Conservation (phyloP, 495 filamentous ascomycete genomes). For the Lineolata rhizophorae region DNA sequence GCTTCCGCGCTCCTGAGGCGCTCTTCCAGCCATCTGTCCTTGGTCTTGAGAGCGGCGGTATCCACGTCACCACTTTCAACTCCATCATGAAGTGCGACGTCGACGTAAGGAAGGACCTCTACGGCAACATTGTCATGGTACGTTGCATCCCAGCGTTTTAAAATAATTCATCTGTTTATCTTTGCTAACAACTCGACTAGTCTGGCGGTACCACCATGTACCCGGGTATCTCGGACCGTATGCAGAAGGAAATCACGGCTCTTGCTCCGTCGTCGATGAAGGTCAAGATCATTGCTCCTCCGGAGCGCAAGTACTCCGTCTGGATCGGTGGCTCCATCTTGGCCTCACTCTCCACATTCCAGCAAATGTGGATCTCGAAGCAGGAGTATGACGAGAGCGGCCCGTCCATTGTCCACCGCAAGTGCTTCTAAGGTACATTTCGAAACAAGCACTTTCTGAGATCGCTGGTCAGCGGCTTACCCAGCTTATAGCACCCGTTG, state of each 20-base stretch:
- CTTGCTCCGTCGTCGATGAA: constrained; percentile 91
- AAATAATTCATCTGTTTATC: neutral
- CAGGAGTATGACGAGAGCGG: constrained; percentile 99
- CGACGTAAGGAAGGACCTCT: constrained; percentile 97
- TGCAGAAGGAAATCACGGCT: constrained; percentile 99
- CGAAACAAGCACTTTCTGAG: too few relatives aligned
- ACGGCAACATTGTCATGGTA: constrained; percentile 99
- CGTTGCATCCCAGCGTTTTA: constrained; percentile 21
- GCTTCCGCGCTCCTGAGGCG: constrained; percentile 98
- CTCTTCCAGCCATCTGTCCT: constrained; percentile 97
- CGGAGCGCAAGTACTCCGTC: constrained; percentile 73
- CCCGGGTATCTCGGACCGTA: constrained; percentile 99
- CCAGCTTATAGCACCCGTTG: too few relatives aligned
- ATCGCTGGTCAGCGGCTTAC: too few relatives aligned
- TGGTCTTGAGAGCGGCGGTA: constrained; percentile 93
- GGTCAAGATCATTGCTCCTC: constrained; percentile 61
- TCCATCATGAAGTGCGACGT: constrained; percentile 99
- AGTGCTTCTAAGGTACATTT: constrained; percentile 99
- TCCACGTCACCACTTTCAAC: constrained; percentile 99
- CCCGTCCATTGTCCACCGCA: constrained; percentile 98
- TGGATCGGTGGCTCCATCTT: constrained; percentile 99
- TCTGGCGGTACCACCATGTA: constrained; percentile 99
- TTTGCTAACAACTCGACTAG: constrained; percentile 23
- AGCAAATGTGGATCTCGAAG: constrained; percentile 99
- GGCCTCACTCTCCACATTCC: constrained; percentile 98